These are phyloP conservation scores for Cordyceps javanica DNA, from an alignment of 2,329 filamentous ascomycete species.

Conservation along the genomic window DNA sequence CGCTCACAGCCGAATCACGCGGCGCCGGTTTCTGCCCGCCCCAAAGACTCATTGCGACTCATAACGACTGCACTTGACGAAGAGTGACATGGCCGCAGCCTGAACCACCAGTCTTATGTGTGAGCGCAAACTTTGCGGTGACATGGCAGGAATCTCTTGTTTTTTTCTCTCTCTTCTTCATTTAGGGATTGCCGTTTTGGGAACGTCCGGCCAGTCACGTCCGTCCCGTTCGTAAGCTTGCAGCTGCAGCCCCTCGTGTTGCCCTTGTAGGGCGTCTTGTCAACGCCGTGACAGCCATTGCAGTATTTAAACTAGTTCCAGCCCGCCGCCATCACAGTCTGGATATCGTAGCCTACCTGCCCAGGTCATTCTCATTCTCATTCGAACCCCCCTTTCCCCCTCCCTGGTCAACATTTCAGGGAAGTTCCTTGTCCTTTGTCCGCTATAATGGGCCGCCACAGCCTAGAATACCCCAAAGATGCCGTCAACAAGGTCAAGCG, in stretches of 20 bases:
- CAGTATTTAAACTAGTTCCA: neutral
- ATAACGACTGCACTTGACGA: conserved; percentile 9
- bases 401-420: no score
- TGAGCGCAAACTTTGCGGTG: no score
- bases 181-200: neutral
- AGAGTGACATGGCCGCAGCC: no score
- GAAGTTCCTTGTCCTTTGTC: no score
- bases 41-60: conserved; percentile 5
- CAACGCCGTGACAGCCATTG: neutral
- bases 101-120: no score
- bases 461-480: conserved; percentile 57
- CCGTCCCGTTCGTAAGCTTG: neutral
- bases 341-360: no score
- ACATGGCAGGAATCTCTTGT: no score
- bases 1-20: neutral
- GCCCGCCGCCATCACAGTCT: no score
- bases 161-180: no score
- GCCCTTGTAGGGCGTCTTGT: neutral
- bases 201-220: neutral
- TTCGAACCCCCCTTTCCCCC: no score
- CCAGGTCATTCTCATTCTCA: no score
- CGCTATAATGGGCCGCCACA: conserved; percentile 32
- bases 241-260: neutral
- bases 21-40: neutral
- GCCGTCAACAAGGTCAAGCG: conserved; percentile 61